Conservation (phyloP, 2,329 filamentous ascomycete species). For the Falciphora oryzae region DNA sequence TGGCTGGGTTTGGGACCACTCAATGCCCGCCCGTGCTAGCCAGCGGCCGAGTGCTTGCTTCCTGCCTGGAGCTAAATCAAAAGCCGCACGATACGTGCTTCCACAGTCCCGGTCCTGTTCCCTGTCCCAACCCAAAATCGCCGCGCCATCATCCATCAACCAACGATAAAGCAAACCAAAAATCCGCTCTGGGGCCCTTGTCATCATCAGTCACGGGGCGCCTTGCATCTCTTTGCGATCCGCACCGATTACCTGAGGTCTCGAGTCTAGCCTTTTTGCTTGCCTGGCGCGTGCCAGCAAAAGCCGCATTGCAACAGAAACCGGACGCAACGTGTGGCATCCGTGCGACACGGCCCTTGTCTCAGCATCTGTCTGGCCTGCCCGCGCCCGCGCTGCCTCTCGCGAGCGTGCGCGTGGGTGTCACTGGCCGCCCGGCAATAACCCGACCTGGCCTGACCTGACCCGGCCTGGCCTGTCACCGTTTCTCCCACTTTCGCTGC, state of each 20-base stretch:
- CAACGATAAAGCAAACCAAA: no score
- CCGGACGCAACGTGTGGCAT: not conserved
- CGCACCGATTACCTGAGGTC: no score
- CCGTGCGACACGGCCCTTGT: conserved; percentile 2
- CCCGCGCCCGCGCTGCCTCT: not conserved
- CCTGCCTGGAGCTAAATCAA: no score
- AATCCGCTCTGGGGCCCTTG: not conserved
- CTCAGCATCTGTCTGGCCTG: not conserved
- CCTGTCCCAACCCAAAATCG: not conserved
- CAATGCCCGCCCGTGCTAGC: not conserved
- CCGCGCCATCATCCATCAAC: no score
- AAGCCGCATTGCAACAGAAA: not conserved
- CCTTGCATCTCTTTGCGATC: not conserved
- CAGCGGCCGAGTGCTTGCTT: no score
- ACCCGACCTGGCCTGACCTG: not conserved
- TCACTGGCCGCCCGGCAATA: not conserved
- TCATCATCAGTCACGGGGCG: not conserved
- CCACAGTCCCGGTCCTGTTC: not conserved
- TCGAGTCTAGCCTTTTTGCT: no score
- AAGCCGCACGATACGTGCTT: no score
- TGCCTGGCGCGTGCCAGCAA: not conserved
- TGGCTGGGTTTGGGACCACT: not conserved
- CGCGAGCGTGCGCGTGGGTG: not conserved
- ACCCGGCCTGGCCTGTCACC: not conserved
- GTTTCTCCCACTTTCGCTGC: not conserved